A percentile compares a stretch with the other conserved stretches of the same genome.
phyloP scores from a whole-genome alignment of 2,329 filamentous ascomycete species.

The Epichloe baconii region DNA sequence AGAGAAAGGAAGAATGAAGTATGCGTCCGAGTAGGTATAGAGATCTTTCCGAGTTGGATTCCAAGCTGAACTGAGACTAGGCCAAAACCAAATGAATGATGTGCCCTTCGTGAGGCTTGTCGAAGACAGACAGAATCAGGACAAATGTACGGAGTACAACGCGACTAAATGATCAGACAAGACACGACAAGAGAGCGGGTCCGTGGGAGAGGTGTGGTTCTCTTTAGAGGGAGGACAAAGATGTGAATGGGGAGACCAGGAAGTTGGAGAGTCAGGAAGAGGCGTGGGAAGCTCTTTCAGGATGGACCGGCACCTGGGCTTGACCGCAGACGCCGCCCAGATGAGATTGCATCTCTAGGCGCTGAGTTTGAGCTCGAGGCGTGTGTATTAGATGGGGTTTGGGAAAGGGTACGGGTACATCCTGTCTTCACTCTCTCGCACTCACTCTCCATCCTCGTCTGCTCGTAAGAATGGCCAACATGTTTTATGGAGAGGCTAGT shows the following conservation, averaged over 20 bases:
- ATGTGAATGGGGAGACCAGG: not conserved
- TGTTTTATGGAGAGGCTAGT: not conserved
- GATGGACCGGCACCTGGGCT: constrained; percentile 5
- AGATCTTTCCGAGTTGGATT: not conserved
- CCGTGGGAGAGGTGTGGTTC: constrained; percentile 5
- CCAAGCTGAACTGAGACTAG: constrained; percentile 2
- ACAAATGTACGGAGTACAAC: constrained; percentile 1
- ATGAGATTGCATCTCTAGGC: not conserved
- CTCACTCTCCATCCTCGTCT: not conserved
- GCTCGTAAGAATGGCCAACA: not conserved
- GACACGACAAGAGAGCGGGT: constrained; percentile 4
- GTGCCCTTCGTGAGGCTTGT: constrained; percentile 4
- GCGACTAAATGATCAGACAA: constrained; percentile 3
- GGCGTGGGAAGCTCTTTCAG: constrained; percentile 4
- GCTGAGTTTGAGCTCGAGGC: not conserved
- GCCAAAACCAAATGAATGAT: constrained; percentile 4
- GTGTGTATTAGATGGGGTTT: not conserved
- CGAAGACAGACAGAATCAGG: constrained; percentile 3
- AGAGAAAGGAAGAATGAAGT: not conserved
- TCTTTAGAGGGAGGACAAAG: not conserved
- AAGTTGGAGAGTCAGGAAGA: constrained; percentile 4
- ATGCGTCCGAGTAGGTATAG: not conserved
- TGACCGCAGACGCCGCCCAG: constrained; percentile 1
- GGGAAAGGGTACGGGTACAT: not conserved
- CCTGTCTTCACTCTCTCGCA: not conserved